phyloP scores from a whole-genome alignment of 352 stramenopile genomes.

The Phytophthora pini region DNA sequence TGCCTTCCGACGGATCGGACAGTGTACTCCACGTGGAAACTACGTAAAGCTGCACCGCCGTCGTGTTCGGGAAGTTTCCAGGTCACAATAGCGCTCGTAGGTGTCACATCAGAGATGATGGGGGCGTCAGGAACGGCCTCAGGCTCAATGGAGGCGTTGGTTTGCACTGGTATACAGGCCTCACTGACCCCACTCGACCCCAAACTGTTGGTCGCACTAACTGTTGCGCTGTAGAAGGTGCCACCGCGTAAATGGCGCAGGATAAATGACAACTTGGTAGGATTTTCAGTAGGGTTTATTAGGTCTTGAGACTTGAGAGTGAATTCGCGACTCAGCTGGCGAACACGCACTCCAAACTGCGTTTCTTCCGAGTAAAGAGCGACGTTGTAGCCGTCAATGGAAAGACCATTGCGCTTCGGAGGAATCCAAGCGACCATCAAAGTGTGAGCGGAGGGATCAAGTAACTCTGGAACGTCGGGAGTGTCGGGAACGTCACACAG shows the following conservation, averaged over 20 bases:
- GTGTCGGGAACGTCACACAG: conserved; percentile 59
- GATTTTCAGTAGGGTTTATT: conserved; percentile 4
- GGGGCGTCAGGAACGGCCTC: conserved; percentile 41
- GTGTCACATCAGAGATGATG: conserved; percentile 43
- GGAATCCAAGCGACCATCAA: conserved; percentile 43
- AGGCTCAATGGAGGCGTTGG: conserved; percentile 45
- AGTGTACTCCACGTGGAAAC: conserved; percentile 66
- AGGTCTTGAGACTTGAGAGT: conserved; percentile 32
- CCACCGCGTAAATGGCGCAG: conserved; percentile 47
- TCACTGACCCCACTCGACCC: conserved; percentile 49
- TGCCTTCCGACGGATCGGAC: conserved; percentile 21
- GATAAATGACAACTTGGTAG: conserved; percentile 4
- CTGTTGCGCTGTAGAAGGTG: conserved; percentile 54
- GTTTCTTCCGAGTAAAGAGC: conserved; percentile 58
- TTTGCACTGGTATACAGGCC: conserved; percentile 46
- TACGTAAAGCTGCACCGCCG: conserved; percentile 50
- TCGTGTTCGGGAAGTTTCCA: conserved; percentile 60
- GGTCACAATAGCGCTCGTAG: conserved; percentile 45
- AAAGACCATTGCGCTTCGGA: conserved; percentile 59
- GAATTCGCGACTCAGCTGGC: conserved; percentile 49
- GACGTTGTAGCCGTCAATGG: conserved; percentile 56
- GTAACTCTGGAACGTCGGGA: conserved; percentile 32
- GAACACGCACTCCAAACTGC: conserved; percentile 63
- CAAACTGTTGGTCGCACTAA: conserved; percentile 57
- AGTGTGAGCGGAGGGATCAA: conserved; percentile 45